phyloP scores from a whole-genome alignment of 1,139 yeast genomes.

The Debaryomycetaceae sp. region DNA sequence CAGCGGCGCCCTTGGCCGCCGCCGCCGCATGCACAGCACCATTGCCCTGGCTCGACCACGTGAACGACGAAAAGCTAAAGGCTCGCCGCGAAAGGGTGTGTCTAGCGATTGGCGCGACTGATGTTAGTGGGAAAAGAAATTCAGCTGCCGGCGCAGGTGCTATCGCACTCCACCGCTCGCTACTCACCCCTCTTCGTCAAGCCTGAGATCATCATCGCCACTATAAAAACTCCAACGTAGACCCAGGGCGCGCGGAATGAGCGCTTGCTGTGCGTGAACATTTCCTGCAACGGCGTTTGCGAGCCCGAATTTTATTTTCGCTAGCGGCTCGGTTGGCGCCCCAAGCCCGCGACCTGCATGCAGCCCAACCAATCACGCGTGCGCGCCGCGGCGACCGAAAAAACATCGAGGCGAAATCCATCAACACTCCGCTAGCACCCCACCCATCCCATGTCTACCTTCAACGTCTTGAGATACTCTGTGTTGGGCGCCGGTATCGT shows the following conservation, averaged over 20 bases:
- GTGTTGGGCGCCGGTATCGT: conserved; percentile 85
- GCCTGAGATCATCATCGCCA: conserved; percentile 8
- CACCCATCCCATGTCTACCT: conserved; percentile 31
- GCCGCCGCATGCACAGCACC: conserved; percentile 12
- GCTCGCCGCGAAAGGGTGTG: conserved; percentile 5
- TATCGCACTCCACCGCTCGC: not conserved
- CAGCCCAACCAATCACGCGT: conserved; percentile 8
- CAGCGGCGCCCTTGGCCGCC: conserved; percentile 11
- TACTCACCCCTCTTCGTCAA: conserved; percentile 9
- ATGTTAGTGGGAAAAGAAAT: conserved; percentile 3
- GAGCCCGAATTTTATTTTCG: not conserved
- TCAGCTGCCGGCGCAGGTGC: not conserved
- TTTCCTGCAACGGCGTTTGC: conserved; percentile 5
- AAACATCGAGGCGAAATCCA: no score
- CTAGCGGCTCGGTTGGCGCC: no score
- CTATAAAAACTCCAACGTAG: conserved; percentile 6
- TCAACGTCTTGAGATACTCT: conserved; percentile 86
- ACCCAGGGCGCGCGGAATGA: no score
- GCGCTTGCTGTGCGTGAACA: no score
- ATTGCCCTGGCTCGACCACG: conserved; percentile 11
- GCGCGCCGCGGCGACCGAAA: no score
- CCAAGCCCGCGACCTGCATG: no score
- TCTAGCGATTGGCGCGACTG: conserved; percentile 6
- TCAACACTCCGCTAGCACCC: no score
- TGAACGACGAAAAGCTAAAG: conserved; percentile 8